A percentile compares a stretch with the other conserved stretches of the same genome.
Conservation (phyloP, 768 basidiomycete genomes). For the Collybiopsis confluens region DNA sequence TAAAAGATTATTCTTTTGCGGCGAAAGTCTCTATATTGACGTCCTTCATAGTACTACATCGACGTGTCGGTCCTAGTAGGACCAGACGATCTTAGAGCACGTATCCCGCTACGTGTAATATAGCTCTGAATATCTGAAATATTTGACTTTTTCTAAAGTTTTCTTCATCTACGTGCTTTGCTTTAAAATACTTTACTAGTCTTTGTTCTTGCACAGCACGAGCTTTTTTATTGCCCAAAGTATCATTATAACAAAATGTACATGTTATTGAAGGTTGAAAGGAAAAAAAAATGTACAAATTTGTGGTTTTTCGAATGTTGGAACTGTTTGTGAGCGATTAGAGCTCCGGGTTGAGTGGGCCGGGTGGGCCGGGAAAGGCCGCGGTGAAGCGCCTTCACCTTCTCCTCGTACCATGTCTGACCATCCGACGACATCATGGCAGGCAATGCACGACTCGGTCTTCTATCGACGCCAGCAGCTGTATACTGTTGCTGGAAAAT, state of each 20-base stretch:
- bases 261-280: not conserved
- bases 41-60: constrained; percentile 56
- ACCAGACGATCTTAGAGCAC: constrained; percentile 57
- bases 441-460: constrained; percentile 82
- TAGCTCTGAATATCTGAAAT: constrained; percentile 26
- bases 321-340: too few species aligned
- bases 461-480: constrained; percentile 86
- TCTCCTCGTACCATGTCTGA: constrained; percentile 32
- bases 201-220: not conserved
- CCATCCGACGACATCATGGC: constrained; percentile 83
- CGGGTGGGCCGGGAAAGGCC: too few species aligned
- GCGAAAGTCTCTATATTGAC: not conserved
- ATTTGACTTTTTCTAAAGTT: not conserved
- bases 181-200: not conserved
- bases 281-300: not conserved
- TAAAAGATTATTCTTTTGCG: constrained; percentile 18
- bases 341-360: too few species aligned
- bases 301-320: too few species aligned
- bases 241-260: constrained; percentile 1
- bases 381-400: too few species aligned
- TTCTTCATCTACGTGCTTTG: not conserved
- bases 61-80: constrained; percentile 66
- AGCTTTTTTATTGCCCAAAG: not conserved
- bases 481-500: constrained; percentile 77
- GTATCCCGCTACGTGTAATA: constrained; percentile 56